These are phyloP conservation scores for Camellia sinensis DNA, from an alignment of 148 eudicot species.

Conservation along the genomic window DNA sequence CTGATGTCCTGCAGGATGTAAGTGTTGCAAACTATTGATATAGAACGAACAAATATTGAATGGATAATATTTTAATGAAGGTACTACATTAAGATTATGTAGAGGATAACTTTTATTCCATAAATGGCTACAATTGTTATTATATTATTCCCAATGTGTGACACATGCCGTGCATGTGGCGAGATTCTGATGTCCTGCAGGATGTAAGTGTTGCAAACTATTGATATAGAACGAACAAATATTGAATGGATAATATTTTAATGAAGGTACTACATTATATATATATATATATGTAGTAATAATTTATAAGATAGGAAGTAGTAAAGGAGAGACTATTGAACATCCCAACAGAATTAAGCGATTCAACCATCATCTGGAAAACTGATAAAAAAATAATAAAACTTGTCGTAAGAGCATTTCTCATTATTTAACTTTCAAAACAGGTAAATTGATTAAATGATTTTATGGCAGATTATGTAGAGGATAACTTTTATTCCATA, in stretches of 20 bases:
- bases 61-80: neutral
- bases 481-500: neutral
- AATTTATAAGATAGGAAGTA: slow-evolving; percentile 10
- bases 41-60: neutral
- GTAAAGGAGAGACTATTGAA: neutral
- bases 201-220: neutral
- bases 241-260: neutral
- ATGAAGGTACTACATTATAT: neutral
- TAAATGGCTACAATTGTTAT: neutral
- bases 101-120: neutral
- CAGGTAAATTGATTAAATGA: neutral
- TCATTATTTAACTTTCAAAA: neutral
- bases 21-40: neutral
- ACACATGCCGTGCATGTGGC: slow-evolving; percentile 4
- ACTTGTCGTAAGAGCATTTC: neutral
- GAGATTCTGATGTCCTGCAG: slow-evolving; percentile 76
- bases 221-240: slow-evolving; percentile 4
- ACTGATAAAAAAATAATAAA: too few species aligned
- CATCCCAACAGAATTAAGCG: neutral
- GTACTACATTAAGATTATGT: neutral
- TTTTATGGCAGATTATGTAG: neutral
- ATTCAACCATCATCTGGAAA: neutral
- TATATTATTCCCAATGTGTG: neutral
- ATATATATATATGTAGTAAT: neutral
- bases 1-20: slow-evolving; percentile 69